Evolutionary conservation across 345 rosid genomes (phyloP).

Genomic region (Eutrema yunnanense): DNA sequence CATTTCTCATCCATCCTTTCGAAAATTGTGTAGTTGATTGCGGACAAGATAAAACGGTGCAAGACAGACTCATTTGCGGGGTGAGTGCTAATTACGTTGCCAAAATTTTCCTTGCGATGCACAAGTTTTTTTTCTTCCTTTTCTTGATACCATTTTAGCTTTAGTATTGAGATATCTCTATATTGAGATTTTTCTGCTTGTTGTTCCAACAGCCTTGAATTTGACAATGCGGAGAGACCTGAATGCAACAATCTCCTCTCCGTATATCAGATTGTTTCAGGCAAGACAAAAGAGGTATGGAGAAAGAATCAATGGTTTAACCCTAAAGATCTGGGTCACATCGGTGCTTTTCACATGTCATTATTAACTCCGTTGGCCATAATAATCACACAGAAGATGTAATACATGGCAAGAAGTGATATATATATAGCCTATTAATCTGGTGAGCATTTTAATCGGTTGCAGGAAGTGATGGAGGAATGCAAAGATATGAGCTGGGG

Average conservation of each 20-base stretch:
- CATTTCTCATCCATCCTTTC: background rate
- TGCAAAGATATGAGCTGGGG: conserved; percentile 88
- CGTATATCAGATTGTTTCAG: conserved; percentile 72
- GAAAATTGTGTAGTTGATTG: conserved; percentile 51
- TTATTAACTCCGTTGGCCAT: background rate
- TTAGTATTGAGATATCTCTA: background rate
- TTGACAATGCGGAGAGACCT: conserved; percentile 88
- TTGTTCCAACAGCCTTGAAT: conserved; percentile 54
- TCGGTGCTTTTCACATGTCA: background rate
- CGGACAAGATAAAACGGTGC: conserved; percentile 88
- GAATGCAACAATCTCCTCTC: conserved; percentile 94
- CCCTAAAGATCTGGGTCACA: background rate
- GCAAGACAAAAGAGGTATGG: conserved; percentile 76
- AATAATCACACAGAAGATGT: background rate
- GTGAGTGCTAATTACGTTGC: conserved; percentile 31
- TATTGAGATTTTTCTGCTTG: background rate
- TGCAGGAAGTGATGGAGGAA: conserved; percentile 73
- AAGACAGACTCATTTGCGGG: conserved; percentile 75
- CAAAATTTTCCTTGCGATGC: background rate
- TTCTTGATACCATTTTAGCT: background rate
- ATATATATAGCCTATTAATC: background rate
- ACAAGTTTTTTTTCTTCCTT: background rate
- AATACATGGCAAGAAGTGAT: background rate
- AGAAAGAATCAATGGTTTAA: background rate
- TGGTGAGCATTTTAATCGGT: background rate